A percentile compares a stretch with the other conserved stretches of the same genome.
Evolutionary conservation across 345 rosid genomes (phyloP).

Genomic region (Arabidopsis suecica): DNA sequence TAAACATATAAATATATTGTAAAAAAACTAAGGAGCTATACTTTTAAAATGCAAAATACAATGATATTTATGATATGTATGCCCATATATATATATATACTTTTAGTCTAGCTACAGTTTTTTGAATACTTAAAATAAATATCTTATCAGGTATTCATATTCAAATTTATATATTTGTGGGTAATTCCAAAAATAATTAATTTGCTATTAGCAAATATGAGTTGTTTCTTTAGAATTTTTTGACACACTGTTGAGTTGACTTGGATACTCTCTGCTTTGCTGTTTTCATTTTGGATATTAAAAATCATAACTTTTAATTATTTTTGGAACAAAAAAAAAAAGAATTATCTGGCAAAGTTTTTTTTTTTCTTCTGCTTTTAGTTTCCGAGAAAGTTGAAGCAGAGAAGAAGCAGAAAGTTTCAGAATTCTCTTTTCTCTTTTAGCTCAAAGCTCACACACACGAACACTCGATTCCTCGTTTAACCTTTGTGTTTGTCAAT

Average conservation of each 20-base stretch:
- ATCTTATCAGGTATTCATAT: no score
- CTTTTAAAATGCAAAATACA: no score
- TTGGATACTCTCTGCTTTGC: conserved; percentile 19
- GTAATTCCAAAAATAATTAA: not conserved
- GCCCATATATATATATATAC: no score
- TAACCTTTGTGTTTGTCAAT: not conserved
- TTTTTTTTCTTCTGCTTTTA: no score
- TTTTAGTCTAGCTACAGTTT: no score
- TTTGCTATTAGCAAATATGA: not conserved
- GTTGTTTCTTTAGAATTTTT: not conserved
- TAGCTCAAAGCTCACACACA: not conserved
- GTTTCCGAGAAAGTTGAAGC: conserved; percentile 39
- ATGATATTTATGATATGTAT: no score
- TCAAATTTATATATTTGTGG: no score
- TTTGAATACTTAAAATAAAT: no score
- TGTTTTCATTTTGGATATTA: not conserved
- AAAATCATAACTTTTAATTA: not conserved
- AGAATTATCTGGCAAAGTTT: not conserved
- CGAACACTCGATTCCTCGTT: conserved; percentile 25
- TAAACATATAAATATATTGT: no score
- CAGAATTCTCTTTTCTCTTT: conserved; percentile 27
- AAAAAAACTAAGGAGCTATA: no score
- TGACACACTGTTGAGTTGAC: conserved; percentile 28
- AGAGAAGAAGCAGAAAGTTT: conserved; percentile 19
- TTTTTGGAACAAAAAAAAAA: not conserved